phyloP scores from a whole-genome alignment of 2,329 filamentous ascomycete genomes.

The Penicillium janthinellum region DNA sequence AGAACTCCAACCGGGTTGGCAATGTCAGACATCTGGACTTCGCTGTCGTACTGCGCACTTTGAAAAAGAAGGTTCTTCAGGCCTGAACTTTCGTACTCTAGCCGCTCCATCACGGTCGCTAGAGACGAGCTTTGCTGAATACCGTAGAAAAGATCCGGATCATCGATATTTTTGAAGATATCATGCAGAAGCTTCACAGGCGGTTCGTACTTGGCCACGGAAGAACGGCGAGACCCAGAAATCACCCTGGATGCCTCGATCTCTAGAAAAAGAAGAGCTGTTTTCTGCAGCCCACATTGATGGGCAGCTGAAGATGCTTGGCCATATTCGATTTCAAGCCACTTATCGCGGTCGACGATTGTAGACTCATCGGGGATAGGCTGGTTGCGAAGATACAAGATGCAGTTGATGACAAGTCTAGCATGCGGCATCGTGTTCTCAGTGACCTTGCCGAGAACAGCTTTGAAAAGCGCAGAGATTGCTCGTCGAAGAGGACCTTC shows the following conservation, averaged over 20 bases:
- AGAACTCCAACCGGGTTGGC: constrained; percentile 70
- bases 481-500: constrained; percentile 61
- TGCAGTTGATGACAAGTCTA: constrained; percentile 71
- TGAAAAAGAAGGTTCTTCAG: constrained; percentile 86
- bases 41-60: constrained; percentile 85
- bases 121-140: constrained; percentile 77
- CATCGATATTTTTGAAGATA: constrained; percentile 91
- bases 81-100: constrained; percentile 89
- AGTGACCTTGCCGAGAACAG: constrained; percentile 59
- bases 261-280: constrained; percentile 81
- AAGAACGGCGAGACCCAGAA: constrained; percentile 68
- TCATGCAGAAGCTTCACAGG: constrained; percentile 71
- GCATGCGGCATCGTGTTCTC: constrained; percentile 61
- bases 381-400: constrained; percentile 88
- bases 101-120: constrained; percentile 72
- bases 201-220: constrained; percentile 54
- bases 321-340: constrained; percentile 82
- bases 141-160: constrained; percentile 95
- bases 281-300: constrained; percentile 81
- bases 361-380: constrained; percentile 73
- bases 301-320: constrained; percentile 71
- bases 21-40: constrained; percentile 63
- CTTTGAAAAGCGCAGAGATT: constrained; percentile 66
- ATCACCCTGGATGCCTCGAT: constrained; percentile 61
- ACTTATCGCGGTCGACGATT: constrained; percentile 74